Evolutionary conservation across 371 early-diverging fungal species (phyloP).

Genomic region (Actinomucor elegans): DNA sequence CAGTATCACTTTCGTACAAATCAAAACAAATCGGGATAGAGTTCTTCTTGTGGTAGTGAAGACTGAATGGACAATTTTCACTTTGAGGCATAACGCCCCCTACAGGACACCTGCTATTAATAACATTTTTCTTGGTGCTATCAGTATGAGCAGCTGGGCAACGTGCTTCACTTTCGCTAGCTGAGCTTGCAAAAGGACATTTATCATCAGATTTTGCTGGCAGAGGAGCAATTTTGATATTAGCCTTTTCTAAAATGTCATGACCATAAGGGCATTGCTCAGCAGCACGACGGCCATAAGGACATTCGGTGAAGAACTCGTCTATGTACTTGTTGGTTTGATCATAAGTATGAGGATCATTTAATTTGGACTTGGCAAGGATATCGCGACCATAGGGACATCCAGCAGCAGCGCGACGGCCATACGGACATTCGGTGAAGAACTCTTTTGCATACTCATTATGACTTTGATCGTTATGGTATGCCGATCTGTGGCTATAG

Average conservation of each 20-base stretch:
- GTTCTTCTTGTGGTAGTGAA: slow-evolving; percentile 5
- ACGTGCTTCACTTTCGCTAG: background rate
- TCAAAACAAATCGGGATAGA: background rate
- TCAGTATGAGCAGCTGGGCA: slow-evolving; percentile 1
- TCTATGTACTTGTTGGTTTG: background rate
- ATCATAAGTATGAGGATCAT: too few relatives aligned
- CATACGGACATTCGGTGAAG: slow-evolving; percentile 14
- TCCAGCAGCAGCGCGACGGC: background rate
- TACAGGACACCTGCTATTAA: slow-evolving; percentile 3
- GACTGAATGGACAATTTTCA: slow-evolving; percentile 7
- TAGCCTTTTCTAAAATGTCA: slow-evolving; percentile 5
- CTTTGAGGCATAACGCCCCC: slow-evolving; percentile 14
- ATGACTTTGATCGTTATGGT: background rate
- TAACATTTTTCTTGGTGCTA: background rate
- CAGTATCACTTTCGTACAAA: slow-evolving; percentile 9
- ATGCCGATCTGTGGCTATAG: background rate
- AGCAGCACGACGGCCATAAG: slow-evolving; percentile 10
- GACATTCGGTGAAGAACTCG: slow-evolving; percentile 11
- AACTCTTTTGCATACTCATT: background rate
- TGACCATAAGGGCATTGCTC: slow-evolving; percentile 14
- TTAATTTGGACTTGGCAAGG: slow-evolving; percentile 8
- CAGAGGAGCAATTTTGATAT: background rate
- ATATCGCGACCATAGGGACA: slow-evolving; percentile 6
- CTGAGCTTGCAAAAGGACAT: slow-evolving; percentile 6
- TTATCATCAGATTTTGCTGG: background rate